Evolutionary conservation across 2,329 filamentous ascomycete genomes (phyloP).

Genomic region (Didymella pomorum): DNA sequence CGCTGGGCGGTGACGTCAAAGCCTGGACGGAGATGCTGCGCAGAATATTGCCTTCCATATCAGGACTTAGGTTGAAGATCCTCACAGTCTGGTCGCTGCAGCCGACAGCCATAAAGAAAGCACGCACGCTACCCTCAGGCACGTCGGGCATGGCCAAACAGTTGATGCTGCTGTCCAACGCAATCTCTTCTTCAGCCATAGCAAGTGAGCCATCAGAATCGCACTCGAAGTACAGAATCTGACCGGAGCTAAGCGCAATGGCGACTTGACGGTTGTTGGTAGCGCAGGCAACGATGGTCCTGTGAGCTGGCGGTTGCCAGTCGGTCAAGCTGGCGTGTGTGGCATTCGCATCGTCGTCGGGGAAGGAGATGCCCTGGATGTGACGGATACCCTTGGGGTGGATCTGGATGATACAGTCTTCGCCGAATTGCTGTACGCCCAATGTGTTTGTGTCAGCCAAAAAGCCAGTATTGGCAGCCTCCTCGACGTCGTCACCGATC

Average conservation of each 20-base stretch:
- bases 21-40: conserved; percentile 96
- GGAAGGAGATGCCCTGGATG: conserved; percentile 69
- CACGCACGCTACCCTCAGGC: conserved; percentile 86
- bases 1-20: conserved; percentile 86
- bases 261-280: conserved; percentile 94
- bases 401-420: conserved; percentile 91
- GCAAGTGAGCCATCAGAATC: conserved; percentile 88
- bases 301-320: conserved; percentile 91
- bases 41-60: conserved; percentile 72
- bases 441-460: conserved; percentile 87
- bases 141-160: conserved; percentile 93
- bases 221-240: conserved; percentile 98
- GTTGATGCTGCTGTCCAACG: conserved; percentile 95
- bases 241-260: conserved; percentile 91
- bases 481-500: conserved; percentile 95
- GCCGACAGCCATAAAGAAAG: conserved; percentile 92
- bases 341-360: conserved; percentile 33
- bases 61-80: conserved; percentile 87
- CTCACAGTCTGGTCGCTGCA: conserved; percentile 97
- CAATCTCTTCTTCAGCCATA: conserved; percentile 91
- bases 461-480: conserved; percentile 93
- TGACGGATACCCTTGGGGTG: conserved; percentile 96
- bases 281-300: conserved; percentile 92
- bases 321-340: conserved; percentile 76
- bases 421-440: conserved; percentile 91